Evolutionary conservation across 2,329 filamentous ascomycete species (phyloP), one percentile per base, ranked within the genome.

Genomic region (Lachnellula hyalina): DNA sequence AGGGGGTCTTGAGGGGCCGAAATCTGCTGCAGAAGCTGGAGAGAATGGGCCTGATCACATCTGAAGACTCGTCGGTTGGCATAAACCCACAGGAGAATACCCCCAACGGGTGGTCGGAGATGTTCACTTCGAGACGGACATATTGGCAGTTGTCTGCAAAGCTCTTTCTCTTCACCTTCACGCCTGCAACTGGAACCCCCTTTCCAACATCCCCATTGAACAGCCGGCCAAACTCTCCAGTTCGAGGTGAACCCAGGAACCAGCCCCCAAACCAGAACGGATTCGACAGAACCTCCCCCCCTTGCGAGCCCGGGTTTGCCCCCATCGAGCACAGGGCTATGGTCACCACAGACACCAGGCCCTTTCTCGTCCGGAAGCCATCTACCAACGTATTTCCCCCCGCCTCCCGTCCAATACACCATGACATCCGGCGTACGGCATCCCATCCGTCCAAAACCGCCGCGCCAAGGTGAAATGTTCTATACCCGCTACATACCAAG

Each of bases 61-160:
- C 81, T 23, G 80, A 89, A 52, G 86, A 95, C 65, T 90, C 89
- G 0, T 80, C 82, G 1, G 88, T 94, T 2, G 90, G 90, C 4
- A 76, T 80, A 0, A 80, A 82, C 38, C 70, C 82, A 14, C 79
- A 84, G 44, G 81, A 86, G 49, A 81, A 83, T 47, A 77, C 78
- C 36, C 77, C 81, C 9, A 80, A 85, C 42, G 84, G 81, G 51
- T 96, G 89, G 89, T 77, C 78, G 28, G 76, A 82, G 49, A 92
- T 96, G 86, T 96, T 94, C 68, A 86, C 92, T 42, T 88, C 86
- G 54, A 82, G 85, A 41, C 80, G 82, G 57, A 84, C 84, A 65
- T 99, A 96, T 72, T 99, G 94, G 94, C 94, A 97, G 73, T 79
- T 94, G 3, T 90, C 95, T 42, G 83, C 89, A 0, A 82, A 90